A percentile compares a stretch with the other conserved stretches of the same genome.
These are phyloP conservation scores for Hypericum androsaemum DNA, from an alignment of 345 rosid genomes.

Conservation along the genomic window DNA sequence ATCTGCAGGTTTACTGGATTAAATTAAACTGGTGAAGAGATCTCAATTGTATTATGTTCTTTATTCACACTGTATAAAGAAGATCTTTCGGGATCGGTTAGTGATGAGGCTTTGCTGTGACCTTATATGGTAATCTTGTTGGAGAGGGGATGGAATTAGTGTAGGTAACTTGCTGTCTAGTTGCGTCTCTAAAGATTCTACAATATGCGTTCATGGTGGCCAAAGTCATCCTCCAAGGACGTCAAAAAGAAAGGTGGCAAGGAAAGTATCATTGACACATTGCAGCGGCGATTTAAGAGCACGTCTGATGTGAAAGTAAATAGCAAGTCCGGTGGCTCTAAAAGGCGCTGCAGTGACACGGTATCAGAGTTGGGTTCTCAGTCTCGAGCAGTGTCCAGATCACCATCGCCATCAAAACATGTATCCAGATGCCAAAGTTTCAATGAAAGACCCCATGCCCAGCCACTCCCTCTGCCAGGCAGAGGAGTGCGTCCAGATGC, in stretches of 20 bases:
- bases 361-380: constrained; percentile 55
- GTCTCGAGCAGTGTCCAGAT: constrained; percentile 60
- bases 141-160: not conserved
- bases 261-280: constrained; percentile 58
- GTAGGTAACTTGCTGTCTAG: not conserved
- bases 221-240: constrained; percentile 57
- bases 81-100: too few species aligned
- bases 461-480: constrained; percentile 78
- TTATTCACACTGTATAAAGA: too few species aligned
- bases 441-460: constrained; percentile 58
- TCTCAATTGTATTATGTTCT: too few species aligned
- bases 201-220: constrained; percentile 73
- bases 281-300: constrained; percentile 48
- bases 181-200: not conserved
- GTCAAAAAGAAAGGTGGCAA: constrained; percentile 65
- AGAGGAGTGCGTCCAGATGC: constrained; percentile 19
- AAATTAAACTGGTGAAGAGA: too few species aligned
- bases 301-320: constrained; percentile 45
- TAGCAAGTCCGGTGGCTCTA: constrained; percentile 38
- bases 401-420: constrained; percentile 58
- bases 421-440: constrained; percentile 82
- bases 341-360: constrained; percentile 35
- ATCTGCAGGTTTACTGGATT: too few species aligned
- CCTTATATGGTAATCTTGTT: not conserved
- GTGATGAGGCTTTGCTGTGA: too few species aligned